Evolutionary conservation across 352 stramenopile genomes (phyloP).

Genomic region (Globisporangium echinulatum): DNA sequence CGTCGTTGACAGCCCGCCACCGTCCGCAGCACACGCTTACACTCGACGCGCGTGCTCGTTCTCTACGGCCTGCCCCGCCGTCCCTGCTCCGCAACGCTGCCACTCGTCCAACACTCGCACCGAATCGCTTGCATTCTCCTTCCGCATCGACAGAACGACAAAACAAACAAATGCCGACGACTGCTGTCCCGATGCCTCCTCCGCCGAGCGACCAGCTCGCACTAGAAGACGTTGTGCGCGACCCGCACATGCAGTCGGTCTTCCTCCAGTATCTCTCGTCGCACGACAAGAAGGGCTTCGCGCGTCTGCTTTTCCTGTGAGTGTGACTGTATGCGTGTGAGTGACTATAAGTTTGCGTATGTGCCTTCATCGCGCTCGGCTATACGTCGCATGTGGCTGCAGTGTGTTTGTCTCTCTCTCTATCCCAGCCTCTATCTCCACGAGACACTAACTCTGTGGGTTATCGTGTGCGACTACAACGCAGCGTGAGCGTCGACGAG

Average conservation of each 20-base stretch:
- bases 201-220: conserved; percentile 20
- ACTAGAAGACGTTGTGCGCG: conserved; percentile 65
- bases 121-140: too few relatives aligned
- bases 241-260: conserved; percentile 71
- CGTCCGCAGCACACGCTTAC: too few relatives aligned
- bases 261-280: conserved; percentile 76
- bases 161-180: conserved; percentile 5
- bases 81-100: too few relatives aligned
- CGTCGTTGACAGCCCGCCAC: too few relatives aligned
- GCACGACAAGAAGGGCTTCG: conserved; percentile 64
- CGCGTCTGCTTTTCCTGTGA: conserved; percentile 72
- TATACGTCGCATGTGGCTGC: too few relatives aligned
- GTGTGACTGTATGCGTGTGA: conserved; percentile 6
- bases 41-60: too few relatives aligned
- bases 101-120: not conserved
- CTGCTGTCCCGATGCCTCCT: conserved; percentile 3
- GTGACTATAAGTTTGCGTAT: too few relatives aligned
- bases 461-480: not conserved
- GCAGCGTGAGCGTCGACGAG: conserved; percentile 76
- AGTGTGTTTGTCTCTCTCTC: not conserved
- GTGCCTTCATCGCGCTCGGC: too few relatives aligned
- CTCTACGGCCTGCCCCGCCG: too few relatives aligned
- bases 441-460: not conserved
- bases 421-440: not conserved
- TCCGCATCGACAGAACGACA: not conserved